Evolutionary conservation across 257 asterid species (phyloP).

Genomic region (Mentha longifolia): DNA sequence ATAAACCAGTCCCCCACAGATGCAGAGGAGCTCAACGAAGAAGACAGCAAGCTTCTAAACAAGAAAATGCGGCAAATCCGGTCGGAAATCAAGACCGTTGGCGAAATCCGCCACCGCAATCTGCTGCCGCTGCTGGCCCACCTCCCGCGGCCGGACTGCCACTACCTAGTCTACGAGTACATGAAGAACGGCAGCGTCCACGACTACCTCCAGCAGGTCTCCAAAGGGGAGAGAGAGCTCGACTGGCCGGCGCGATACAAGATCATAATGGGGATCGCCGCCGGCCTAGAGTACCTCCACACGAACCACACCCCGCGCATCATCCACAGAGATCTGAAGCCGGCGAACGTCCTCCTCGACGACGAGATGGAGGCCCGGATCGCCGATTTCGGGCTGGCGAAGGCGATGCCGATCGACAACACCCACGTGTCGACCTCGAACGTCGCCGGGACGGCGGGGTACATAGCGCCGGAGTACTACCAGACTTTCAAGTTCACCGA

Average conservation of each 20-base stretch:
- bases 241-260: slow-evolving; percentile 68
- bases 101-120: slow-evolving; percentile 79
- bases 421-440: slow-evolving; percentile 72
- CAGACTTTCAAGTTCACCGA: slow-evolving; percentile 80
- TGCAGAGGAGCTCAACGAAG: slow-evolving; percentile 58
- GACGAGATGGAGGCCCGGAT: slow-evolving; percentile 94
- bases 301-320: slow-evolving; percentile 59
- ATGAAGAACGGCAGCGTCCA: slow-evolving; percentile 90
- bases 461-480: slow-evolving; percentile 83
- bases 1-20: slow-evolving; percentile 55
- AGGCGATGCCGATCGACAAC: slow-evolving; percentile 65
- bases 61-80: slow-evolving; percentile 77
- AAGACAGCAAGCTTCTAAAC: slow-evolving; percentile 65
- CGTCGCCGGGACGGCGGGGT: slow-evolving; percentile 82
- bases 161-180: slow-evolving; percentile 77
- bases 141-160: slow-evolving; percentile 76
- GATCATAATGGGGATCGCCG: slow-evolving; percentile 72
- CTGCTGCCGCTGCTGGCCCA: slow-evolving; percentile 76
- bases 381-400: slow-evolving; percentile 87
- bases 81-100: slow-evolving; percentile 86
- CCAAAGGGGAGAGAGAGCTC: slow-evolving; percentile 47
- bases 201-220: slow-evolving; percentile 52
- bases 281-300: slow-evolving; percentile 90
- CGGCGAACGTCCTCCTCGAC: slow-evolving; percentile 78
- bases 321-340: slow-evolving; percentile 87